Conservation (phyloP, 1,139 yeast genomes). For the Hyphopichia buzzinii region DNA sequence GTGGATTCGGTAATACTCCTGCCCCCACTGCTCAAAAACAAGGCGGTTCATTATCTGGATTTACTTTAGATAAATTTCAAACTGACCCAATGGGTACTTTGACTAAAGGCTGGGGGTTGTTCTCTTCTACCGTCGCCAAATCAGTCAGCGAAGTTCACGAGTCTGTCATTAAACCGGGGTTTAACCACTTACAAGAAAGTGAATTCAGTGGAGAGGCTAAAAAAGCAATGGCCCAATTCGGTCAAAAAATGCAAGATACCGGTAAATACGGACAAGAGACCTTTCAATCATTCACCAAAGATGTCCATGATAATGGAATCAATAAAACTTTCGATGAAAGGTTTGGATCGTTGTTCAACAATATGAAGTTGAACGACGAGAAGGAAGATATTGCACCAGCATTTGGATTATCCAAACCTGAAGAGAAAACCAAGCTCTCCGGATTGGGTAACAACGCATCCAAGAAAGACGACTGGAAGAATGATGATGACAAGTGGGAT, state of each 20-base stretch:
- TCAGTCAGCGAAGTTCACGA: constrained; percentile 86
- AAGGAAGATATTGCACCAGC: constrained; percentile 54
- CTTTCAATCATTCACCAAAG: constrained; percentile 60
- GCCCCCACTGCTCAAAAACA: constrained; percentile 29
- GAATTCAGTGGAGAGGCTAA: constrained; percentile 80
- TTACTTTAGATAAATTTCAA: constrained; percentile 75
- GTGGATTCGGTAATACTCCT: constrained; percentile 87
- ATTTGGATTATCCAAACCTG: constrained; percentile 67
- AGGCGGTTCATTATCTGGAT: constrained; percentile 48
- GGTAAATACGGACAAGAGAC: constrained; percentile 70
- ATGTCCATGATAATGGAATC: constrained; percentile 32
- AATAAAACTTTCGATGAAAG: constrained; percentile 44
- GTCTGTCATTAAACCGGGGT: constrained; percentile 82
- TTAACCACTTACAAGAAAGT: constrained; percentile 75
- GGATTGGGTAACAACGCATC: constrained; percentile 43
- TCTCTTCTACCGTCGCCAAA: constrained; percentile 78
- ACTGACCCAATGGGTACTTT: constrained; percentile 86
- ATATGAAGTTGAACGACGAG: constrained; percentile 23
- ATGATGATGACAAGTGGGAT: constrained; percentile 46
- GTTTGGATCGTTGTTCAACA: constrained; percentile 54
- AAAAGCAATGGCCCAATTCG: constrained; percentile 93
- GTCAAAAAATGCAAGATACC: constrained; percentile 89
- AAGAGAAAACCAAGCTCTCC: constrained; percentile 53
- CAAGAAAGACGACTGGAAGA: constrained; percentile 19
- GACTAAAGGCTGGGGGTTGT: constrained; percentile 90